Base-by-base conservation (phyloP, 306 rosid species). In the Sicyos baderoa region DNA sequence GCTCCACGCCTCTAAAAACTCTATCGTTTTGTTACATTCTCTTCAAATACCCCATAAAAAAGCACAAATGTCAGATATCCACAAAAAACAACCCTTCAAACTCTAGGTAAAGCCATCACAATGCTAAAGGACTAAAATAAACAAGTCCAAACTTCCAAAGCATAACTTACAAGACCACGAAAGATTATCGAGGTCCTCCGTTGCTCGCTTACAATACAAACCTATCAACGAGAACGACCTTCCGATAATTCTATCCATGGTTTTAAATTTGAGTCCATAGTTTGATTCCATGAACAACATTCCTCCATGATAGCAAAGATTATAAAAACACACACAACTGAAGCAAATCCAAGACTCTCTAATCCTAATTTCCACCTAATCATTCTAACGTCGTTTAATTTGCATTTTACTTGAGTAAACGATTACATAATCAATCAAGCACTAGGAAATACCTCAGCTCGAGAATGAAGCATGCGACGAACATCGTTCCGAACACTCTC, bases 401-500 rank as follows among this genome's bases (percentile, higher is more conserved):
- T 53, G 70, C 54, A 64, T 64, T 64, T 64, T 9, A 64, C 16
- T 11, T n/a, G 54, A 44, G 70, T 7, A 54, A 70, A 29, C 61
- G 32, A 70, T 51, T 11, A 35, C 42, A 35, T 35, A 35, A 35
- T 5, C 55, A 35, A 35, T 5, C 55, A 42, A 73, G 35, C 19
- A 35, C n/a, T 23, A 37, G 17, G 17, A 65, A 47, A 2, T 60
- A 93, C 98, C 98, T 93, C 98, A 7, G 98, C 98, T 13, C 97
- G 95, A 76, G 97, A 78, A 71, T 93, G 98, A 52, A 93, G 90
- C 98, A 89, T 86, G 77, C 94, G 95, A 74, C 91, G 98, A 70
- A 89, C 86, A 25, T 89, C 95, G 78, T 91, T 81, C 77, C 94
- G 94, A 69, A 93, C 83, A 73, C 64, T 72, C 6, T 89, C 89